Evolutionary conservation across 257 asterid genomes (phyloP), one percentile per base, ranked within the genome.

Genomic region (Plantago ovata): DNA sequence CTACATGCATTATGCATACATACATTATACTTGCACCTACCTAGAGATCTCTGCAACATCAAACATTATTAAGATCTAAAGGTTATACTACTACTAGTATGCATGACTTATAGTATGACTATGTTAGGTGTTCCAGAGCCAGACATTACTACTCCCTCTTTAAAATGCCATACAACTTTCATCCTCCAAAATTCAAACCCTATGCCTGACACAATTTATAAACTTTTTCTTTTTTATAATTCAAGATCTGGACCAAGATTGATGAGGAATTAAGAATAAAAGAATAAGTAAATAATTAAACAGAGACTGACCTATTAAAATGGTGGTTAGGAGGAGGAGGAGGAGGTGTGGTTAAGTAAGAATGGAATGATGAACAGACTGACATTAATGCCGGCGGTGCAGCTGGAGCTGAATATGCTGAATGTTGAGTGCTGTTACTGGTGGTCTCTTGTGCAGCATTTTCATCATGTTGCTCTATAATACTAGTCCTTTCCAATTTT

Each of bases 261-360:
- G 4, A 28, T 28, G 36, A 28, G 36, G 2, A 28, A 8, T n/a
- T 3, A 28, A 28, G 36, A 28, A 28, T 28, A 28, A 28, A 28
- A 28, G 36, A 28, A 28, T 28, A 28, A 1, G 36, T 28, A n/a
- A n/a, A n/a, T n/a, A n/a, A n/a, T n/a, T n/a, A n/a, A n/a, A n/a
- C n/a, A n/a, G 36, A 28, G 36, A 28, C 36, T 28, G 36, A 28
- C 32, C 23, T 12, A 16, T 49, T 33, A 20, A 22, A 36, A 50
- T 50, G n/a, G 38, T 20, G 47, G 46, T 14, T 16, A 18, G 10
- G 22, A 47, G 9, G 1, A 22, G 51, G 3, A 18, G 10, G 22
- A 47, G 9, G 1, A 22, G 51, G 3, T 43, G 70, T 69, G 71
- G 78, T 75, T 65, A 86, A 91, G 79, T 80, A 58, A 73, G 84